Conservation (phyloP, 2,329 filamentous ascomycete genomes). For the Neoascochyta sp. region DNA sequence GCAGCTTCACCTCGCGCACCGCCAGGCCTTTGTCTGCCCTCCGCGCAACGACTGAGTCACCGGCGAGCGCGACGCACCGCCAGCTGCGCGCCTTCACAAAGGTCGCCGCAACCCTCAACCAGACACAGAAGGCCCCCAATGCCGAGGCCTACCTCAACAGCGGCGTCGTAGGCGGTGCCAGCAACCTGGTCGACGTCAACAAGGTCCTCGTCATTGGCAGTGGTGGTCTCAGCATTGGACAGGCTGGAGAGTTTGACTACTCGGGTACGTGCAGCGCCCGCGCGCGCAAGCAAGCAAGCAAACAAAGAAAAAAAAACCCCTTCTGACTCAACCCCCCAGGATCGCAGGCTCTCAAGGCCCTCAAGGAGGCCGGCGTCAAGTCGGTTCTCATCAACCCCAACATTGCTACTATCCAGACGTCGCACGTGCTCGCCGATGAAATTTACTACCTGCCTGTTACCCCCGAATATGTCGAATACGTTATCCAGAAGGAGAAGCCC, state of each 20-base stretch:
- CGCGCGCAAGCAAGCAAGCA: no score
- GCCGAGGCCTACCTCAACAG: constrained; percentile 85
- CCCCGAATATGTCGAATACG: constrained; percentile 93
- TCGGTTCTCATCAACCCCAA: constrained; percentile 97
- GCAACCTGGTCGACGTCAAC: constrained; percentile 81
- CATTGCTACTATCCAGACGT: constrained; percentile 97
- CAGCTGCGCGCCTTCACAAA: constrained; percentile 40
- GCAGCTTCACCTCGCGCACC: constrained; percentile 33
- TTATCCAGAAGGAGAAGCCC: constrained; percentile 92
- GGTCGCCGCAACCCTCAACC: constrained; percentile 32
- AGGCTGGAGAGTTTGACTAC: constrained; percentile 98
- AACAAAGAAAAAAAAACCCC: not conserved
- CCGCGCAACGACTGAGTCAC: constrained; percentile 30
- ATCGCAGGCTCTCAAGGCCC: constrained; percentile 90
- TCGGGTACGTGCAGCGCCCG: constrained; percentile 74
- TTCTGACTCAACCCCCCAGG: constrained; percentile 51
- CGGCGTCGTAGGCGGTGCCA: constrained; percentile 74
- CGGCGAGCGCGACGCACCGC: constrained; percentile 24
- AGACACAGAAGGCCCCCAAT: constrained; percentile 68
- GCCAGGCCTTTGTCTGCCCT: constrained; percentile 31
- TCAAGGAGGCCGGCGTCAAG: constrained; percentile 89
- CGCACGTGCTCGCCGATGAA: constrained; percentile 92
- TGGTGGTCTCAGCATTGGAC: constrained; percentile 92
- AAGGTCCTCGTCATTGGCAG: constrained; percentile 96
- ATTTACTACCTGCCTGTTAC: constrained; percentile 98